phyloP scores from a whole-genome alignment of 2,329 filamentous ascomycete genomes.

The Berkeleyomyces rouxiae region DNA sequence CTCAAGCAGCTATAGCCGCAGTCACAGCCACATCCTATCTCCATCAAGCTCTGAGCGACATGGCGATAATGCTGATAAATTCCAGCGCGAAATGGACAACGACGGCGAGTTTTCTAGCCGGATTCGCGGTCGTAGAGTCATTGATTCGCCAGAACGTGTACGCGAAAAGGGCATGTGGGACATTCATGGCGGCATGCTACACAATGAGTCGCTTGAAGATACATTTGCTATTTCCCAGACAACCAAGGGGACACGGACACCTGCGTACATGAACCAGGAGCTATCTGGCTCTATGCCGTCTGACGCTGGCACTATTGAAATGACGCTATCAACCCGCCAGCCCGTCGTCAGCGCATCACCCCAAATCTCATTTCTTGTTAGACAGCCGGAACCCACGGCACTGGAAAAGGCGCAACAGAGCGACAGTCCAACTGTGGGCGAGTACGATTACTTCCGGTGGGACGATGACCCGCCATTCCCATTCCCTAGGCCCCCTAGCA shows the following conservation, averaged over 20 bases:
- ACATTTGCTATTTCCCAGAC: neutral
- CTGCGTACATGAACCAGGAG: neutral
- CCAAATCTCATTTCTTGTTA: neutral
- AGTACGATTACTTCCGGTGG: constrained; percentile 44
- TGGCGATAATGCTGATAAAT: neutral
- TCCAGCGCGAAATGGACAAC: constrained; percentile 17
- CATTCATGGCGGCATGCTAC: neutral
- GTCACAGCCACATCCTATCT: neutral
- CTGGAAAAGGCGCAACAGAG: constrained; percentile 15
- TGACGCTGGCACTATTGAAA: constrained; percentile 5
- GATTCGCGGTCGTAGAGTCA: constrained; percentile 23
- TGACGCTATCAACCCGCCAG: constrained; percentile 6
- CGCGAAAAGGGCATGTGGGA: constrained; percentile 1
- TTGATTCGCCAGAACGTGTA: neutral
- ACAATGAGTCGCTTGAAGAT: neutral
- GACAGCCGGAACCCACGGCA: constrained; percentile 2
- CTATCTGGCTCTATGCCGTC: constrained; percentile 1
- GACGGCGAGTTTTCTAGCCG: constrained; percentile 29
- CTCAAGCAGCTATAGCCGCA: neutral
- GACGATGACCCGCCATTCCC: constrained; percentile 39
- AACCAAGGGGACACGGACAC: neutral
- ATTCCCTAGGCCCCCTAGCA: constrained; percentile 21
- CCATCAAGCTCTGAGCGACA: neutral
- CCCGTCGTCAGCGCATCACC: constrained; percentile 1
- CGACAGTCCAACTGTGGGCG: constrained; percentile 16